Evolutionary conservation across 257 asterid genomes (phyloP).

Genomic region (Phtheirospermum japonicum): DNA sequence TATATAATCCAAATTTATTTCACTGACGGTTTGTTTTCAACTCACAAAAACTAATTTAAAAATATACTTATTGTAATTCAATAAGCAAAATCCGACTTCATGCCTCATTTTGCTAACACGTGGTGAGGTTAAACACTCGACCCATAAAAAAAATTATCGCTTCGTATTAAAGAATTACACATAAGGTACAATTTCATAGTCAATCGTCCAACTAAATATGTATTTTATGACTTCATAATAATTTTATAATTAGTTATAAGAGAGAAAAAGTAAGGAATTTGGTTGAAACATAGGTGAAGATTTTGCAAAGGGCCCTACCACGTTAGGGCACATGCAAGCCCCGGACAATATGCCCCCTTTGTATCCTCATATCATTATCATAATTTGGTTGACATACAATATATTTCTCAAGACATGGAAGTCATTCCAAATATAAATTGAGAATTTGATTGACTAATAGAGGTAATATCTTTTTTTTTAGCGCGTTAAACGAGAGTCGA

Average conservation of each 20-base stretch:
- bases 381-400: constrained; percentile 24
- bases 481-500: too few relatives aligned
- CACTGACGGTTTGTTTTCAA: constrained; percentile 13
- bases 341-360: constrained; percentile 44
- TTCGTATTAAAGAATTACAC: background rate
- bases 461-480: too few relatives aligned
- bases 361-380: constrained; percentile 38
- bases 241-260: background rate
- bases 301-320: constrained; percentile 58
- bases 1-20: constrained; percentile 19
- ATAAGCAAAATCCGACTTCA: constrained; percentile 12
- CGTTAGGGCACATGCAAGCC: constrained; percentile 71
- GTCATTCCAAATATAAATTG: constrained; percentile 19
- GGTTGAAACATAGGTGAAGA: constrained; percentile 22
- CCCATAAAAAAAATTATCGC: constrained; percentile 11
- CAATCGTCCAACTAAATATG: constrained; percentile 10
- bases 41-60: background rate
- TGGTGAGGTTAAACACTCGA: constrained; percentile 4
- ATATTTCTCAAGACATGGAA: background rate
- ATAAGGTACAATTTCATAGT: constrained; percentile 20
- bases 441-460: background rate
- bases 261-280: constrained; percentile 16
- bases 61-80: background rate
- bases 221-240: background rate
- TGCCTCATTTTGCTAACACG: constrained; percentile 24